Evolutionary conservation across 179 eudicot genomes (phyloP).

Genomic region (Camellia oleifera): DNA sequence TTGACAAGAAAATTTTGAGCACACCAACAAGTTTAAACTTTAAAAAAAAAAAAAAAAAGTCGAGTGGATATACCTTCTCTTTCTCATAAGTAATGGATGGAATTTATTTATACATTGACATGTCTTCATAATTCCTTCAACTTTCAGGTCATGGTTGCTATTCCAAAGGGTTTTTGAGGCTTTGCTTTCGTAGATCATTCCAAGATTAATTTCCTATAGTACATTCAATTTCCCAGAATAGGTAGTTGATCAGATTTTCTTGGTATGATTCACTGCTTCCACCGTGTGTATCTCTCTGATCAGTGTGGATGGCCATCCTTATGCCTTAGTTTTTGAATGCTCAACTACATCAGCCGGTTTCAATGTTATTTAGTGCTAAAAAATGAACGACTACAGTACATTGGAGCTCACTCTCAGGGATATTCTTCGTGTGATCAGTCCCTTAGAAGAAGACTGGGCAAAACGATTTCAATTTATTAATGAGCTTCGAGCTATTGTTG

Average conservation of each 20-base stretch:
- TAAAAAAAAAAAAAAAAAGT: neutral
- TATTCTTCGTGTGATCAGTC: constrained; percentile 56
- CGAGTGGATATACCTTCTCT: neutral
- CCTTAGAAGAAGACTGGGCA: constrained; percentile 55
- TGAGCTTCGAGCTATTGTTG: constrained; percentile 51
- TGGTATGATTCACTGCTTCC: constrained; percentile 6
- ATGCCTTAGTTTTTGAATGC: neutral
- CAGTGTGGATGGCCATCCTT: neutral
- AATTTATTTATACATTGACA: neutral
- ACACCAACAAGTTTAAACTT: neutral
- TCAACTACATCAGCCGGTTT: constrained; percentile 16
- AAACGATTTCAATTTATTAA: constrained; percentile 52
- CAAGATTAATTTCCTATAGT: neutral
- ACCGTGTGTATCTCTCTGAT: neutral
- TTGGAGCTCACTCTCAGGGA: constrained; percentile 58
- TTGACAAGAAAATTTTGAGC: neutral
- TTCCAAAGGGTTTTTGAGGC: constrained; percentile 1
- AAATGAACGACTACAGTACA: constrained; percentile 34
- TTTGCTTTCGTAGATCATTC: neutral
- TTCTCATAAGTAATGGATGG: neutral
- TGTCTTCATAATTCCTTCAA: neutral
- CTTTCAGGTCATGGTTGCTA: neutral
- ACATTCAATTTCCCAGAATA: neutral
- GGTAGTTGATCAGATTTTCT: neutral
- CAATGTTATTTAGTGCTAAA: neutral